Evolutionary conservation across 805 yeast genomes (phyloP).

Genomic region (Sugiyamaella valdiviana): DNA sequence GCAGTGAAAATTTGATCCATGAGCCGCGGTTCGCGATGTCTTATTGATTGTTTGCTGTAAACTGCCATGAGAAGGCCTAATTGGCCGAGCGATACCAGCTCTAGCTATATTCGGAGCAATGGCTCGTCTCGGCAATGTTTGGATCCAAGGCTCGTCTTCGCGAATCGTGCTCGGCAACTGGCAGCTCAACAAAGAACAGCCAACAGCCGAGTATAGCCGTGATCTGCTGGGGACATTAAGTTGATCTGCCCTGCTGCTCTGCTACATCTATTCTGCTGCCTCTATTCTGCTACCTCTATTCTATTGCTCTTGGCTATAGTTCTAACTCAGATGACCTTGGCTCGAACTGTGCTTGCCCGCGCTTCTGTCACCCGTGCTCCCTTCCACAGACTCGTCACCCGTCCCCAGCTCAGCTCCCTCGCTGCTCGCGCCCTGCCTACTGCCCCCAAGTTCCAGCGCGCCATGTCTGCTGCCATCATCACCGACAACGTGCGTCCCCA

Average conservation of each 20-base stretch:
- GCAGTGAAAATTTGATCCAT: no score
- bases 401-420: not conserved
- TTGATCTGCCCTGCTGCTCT: no score
- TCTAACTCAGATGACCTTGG: not conserved
- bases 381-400: not conserved
- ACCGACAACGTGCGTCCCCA: slow-evolving; percentile 46
- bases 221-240: no score
- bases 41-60: no score
- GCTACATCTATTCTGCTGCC: no score
- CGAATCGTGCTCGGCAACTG: not conserved
- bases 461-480: slow-evolving; percentile 21
- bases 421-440: not conserved
- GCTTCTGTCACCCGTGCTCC: not conserved
- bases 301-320: no score
- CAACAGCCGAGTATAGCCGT: not conserved
- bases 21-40: no score
- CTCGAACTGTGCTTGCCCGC: not conserved
- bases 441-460: not conserved
- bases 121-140: no score
- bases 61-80: no score
- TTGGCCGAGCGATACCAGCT: no score
- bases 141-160: not conserved
- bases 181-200: not conserved
- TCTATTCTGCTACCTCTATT: no score
- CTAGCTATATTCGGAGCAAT: no score